Percentiles rank a stretch among this genome's conserved stretches.
These are phyloP conservation scores for Entomortierella lignicola DNA, from an alignment of 192 early-diverging fungal genomes.

Conservation along the genomic window DNA sequence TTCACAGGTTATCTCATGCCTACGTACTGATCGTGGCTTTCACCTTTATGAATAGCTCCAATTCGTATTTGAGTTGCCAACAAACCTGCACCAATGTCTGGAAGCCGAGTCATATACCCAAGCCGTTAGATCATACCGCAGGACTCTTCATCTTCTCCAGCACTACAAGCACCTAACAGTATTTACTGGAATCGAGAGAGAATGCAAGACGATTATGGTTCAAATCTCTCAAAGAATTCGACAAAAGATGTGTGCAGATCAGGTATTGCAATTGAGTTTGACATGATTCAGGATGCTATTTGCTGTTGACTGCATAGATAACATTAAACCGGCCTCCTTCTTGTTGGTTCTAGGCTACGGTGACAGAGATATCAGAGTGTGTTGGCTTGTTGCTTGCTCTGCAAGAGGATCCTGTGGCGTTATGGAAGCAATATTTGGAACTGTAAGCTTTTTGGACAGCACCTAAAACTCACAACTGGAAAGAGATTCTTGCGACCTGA, in stretches of 20 bases:
- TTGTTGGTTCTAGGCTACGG: constrained; percentile 36
- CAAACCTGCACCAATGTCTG: constrained; percentile 72
- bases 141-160: constrained; percentile 75
- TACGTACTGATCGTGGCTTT: background rate
- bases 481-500: too few species aligned
- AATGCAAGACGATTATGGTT: constrained; percentile 84
- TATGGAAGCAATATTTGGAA: constrained; percentile 59
- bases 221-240: constrained; percentile 73
- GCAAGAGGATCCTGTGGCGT: constrained; percentile 53
- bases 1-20: too few species aligned
- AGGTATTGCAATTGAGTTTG: constrained; percentile 19
- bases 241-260: constrained; percentile 55
- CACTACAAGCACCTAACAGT: constrained; percentile 82
- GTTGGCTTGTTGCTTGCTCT: constrained; percentile 59
- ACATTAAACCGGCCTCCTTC: background rate
- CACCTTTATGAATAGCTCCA: constrained; percentile 66
- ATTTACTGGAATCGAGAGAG: constrained; percentile 82
- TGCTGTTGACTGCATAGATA: background rate
- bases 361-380: constrained; percentile 62
- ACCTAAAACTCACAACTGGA: too few species aligned
- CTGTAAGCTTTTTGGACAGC: too few species aligned
- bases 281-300: background rate
- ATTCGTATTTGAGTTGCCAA: constrained; percentile 90
- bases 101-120: constrained; percentile 70
- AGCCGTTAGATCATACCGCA: constrained; percentile 81